phyloP scores from a whole-genome alignment of 2,329 filamentous ascomycete genomes.

The Boeremia exigua region DNA sequence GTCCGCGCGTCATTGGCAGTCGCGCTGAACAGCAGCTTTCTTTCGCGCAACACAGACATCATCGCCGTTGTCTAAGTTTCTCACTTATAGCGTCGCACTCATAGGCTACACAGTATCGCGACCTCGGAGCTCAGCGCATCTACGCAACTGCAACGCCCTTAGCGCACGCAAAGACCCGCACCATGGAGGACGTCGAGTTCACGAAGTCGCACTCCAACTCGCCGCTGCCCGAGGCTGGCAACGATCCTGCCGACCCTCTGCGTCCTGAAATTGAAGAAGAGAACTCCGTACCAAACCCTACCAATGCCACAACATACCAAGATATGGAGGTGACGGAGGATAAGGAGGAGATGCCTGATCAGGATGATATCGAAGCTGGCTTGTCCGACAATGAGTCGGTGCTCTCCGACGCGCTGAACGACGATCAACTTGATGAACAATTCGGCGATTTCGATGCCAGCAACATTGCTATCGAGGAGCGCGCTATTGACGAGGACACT shows the following conservation, averaged over 20 bases:
- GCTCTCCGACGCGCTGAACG: conserved; percentile 66
- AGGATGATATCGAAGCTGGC: conserved; percentile 49
- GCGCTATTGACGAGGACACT: conserved; percentile 67
- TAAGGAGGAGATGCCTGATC: conserved; percentile 44
- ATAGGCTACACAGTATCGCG: not conserved
- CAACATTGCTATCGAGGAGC: conserved; percentile 66
- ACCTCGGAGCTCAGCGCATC: not conserved
- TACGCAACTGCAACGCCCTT: conserved; percentile 1
- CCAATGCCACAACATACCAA: conserved; percentile 50
- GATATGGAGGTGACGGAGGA: conserved; percentile 55
- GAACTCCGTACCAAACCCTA: conserved; percentile 52
- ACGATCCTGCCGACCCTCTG: conserved; percentile 55
- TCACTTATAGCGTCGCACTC: not conserved
- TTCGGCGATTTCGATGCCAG: conserved; percentile 64
- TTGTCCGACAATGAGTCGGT: conserved; percentile 67
- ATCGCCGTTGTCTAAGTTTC: conserved; percentile 5
- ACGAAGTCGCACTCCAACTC: conserved; percentile 46
- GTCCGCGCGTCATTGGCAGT: conserved; percentile 32
- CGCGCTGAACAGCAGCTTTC: conserved; percentile 26
- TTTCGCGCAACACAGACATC: conserved; percentile 14
- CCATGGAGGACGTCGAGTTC: conserved; percentile 55
- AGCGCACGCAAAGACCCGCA: not conserved
- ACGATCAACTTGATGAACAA: conserved; percentile 66
- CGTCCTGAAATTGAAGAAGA: conserved; percentile 58
- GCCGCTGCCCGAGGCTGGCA: conserved; percentile 54